Conservation (phyloP, 352 stramenopile species). For the Globisporangium canariense region DNA sequence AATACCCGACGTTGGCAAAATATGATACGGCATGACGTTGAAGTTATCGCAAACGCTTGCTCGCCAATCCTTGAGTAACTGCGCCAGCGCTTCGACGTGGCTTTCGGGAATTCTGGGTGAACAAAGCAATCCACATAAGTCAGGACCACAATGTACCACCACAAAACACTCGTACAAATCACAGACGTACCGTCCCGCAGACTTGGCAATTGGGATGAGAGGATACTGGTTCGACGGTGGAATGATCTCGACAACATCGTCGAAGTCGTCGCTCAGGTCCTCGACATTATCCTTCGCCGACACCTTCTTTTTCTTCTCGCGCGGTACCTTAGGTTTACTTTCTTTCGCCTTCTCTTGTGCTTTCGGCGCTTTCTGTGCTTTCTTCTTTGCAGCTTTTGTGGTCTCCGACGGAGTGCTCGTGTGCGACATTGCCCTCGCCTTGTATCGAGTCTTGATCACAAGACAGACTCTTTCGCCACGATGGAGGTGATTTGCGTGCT, state of each 20-base stretch:
- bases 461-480: constrained; percentile 72
- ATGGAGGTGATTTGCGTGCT: constrained; percentile 45
- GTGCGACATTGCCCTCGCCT: constrained; percentile 25
- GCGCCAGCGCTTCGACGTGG: constrained; percentile 69
- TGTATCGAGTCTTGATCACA: constrained; percentile 74
- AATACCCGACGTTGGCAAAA: constrained; percentile 77
- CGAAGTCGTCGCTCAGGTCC: constrained; percentile 61
- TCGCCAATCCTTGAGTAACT: constrained; percentile 85
- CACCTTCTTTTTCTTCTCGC: constrained; percentile 37
- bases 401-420: constrained; percentile 17
- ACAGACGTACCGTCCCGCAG: constrained; percentile 40
- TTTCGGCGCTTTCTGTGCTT: constrained; percentile 23
- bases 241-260: constrained; percentile 56
- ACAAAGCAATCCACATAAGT: neutral
- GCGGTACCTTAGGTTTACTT: constrained; percentile 28
- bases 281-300: constrained; percentile 44
- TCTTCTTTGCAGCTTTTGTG: constrained; percentile 34
- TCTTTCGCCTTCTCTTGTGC: neutral
- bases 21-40: constrained; percentile 88
- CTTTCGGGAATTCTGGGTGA: constrained; percentile 52
- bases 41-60: constrained; percentile 83
- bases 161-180: neutral
- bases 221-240: constrained; percentile 37
- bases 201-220: constrained; percentile 46
- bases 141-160: neutral